Conservation (phyloP, 495 filamentous ascomycete genomes). For the Penicillium tannophilum region DNA sequence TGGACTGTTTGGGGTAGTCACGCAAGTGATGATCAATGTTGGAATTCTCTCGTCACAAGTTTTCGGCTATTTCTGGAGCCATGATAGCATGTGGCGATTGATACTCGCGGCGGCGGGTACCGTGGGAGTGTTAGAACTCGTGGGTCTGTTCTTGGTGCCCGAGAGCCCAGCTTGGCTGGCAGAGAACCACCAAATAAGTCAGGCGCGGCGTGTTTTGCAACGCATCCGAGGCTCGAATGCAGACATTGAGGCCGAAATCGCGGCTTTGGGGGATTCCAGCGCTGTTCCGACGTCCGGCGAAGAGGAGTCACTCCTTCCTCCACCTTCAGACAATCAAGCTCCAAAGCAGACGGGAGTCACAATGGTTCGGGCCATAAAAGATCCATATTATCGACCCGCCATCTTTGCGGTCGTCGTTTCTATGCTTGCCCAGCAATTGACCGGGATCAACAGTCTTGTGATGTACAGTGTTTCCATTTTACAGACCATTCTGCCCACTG, state of each 20-base stretch:
- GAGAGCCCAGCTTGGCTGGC: conserved; percentile 89
- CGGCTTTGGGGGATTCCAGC: conserved; percentile 54
- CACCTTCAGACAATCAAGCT: conserved; percentile 25
- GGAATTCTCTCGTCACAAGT: conserved; percentile 85
- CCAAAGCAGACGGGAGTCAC: conserved; percentile 54
- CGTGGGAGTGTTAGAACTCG: conserved; percentile 64
- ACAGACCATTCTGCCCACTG: conserved; percentile 71
- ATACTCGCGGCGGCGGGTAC: conserved; percentile 75
- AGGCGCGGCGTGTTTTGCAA: conserved; percentile 68
- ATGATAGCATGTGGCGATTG: conserved; percentile 75
- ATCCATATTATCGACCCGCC: conserved; percentile 70
- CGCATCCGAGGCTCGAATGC: conserved; percentile 69
- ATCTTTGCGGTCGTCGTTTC: conserved; percentile 84
- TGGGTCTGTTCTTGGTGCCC: conserved; percentile 69
- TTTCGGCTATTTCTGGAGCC: conserved; percentile 83
- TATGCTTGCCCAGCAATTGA: conserved; percentile 92
- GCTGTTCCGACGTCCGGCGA: conserved; percentile 52
- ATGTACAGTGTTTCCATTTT: conserved; percentile 97
- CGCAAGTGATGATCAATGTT: conserved; percentile 92
- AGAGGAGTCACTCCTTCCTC: conserved; percentile 50
- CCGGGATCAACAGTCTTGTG: conserved; percentile 93
- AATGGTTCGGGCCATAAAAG: conserved; percentile 64
- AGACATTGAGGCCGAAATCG: conserved; percentile 74
- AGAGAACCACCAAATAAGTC: conserved; percentile 59
- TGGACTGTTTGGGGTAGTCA: conserved; percentile 88